phyloP scores from a whole-genome alignment of 768 basidiomycete genomes.

The Calocybe gangraenosa region DNA sequence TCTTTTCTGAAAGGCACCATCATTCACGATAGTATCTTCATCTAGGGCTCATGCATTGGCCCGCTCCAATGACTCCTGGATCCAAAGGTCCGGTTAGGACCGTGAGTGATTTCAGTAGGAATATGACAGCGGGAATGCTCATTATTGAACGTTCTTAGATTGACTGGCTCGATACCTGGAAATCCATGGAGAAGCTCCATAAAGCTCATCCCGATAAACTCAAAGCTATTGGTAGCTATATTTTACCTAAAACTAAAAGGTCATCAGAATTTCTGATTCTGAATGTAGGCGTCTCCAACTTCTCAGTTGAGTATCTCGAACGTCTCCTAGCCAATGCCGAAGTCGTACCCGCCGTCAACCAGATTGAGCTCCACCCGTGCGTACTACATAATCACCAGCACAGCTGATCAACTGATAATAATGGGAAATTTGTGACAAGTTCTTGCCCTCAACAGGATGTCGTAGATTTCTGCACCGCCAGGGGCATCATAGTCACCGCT shows the following conservation, averaged over 20 bases:
- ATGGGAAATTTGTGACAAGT: too few relatives aligned
- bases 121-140: background rate
- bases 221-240: slow-evolving; percentile 60
- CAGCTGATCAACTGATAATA: too few relatives aligned
- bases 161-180: slow-evolving; percentile 79
- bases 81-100: slow-evolving; percentile 46
- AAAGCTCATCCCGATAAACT: slow-evolving; percentile 66
- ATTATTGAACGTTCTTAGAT: slow-evolving; percentile 26
- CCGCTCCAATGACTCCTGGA: slow-evolving; percentile 63
- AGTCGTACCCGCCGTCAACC: slow-evolving; percentile 75
- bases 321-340: slow-evolving; percentile 51
- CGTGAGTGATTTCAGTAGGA: slow-evolving; percentile 16
- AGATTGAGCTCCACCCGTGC: slow-evolving; percentile 73
- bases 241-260: background rate
- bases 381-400: too few relatives aligned
- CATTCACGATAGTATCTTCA: too few relatives aligned
- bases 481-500: slow-evolving; percentile 69
- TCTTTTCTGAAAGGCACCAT: too few relatives aligned
- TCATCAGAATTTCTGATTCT: background rate
- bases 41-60: slow-evolving; percentile 80
- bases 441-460: slow-evolving; percentile 66
- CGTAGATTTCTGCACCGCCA: slow-evolving; percentile 52
- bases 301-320: slow-evolving; percentile 60
- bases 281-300: slow-evolving; percentile 60
- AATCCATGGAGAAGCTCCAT: slow-evolving; percentile 66